Percentiles rank a stretch among this genome's conserved stretches.
Evolutionary conservation across 2,329 filamentous ascomycete species (phyloP).

Genomic region (Aspergillaceae sp.): DNA sequence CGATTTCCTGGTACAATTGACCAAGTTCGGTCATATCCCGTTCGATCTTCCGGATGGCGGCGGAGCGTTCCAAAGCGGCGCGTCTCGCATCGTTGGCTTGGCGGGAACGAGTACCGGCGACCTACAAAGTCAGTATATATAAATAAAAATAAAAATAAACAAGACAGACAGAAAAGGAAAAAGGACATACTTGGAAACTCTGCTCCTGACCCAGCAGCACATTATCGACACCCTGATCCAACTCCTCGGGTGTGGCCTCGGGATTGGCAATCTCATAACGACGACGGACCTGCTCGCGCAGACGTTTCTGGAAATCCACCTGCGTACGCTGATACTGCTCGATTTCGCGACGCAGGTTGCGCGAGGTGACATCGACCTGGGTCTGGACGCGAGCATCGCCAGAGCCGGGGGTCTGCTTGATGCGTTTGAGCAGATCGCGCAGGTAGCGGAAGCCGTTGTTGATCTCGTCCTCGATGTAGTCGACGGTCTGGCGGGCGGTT

Average conservation of each 20-base stretch:
- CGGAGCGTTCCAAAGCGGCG: constrained; percentile 72
- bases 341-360: constrained; percentile 71
- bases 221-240: constrained; percentile 68
- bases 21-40: constrained; percentile 78
- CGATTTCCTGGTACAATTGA: constrained; percentile 82
- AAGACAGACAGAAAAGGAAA: background rate
- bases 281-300: constrained; percentile 74
- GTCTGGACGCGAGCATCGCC: constrained; percentile 63
- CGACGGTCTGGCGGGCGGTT: constrained; percentile 60
- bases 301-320: constrained; percentile 67
- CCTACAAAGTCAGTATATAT: constrained; percentile 11
- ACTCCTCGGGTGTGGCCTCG: constrained; percentile 68
- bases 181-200: constrained; percentile 65
- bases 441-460: constrained; percentile 75
- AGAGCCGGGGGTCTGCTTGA: constrained; percentile 75
- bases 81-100: constrained; percentile 69
- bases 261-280: constrained; percentile 86
- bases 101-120: constrained; percentile 49
- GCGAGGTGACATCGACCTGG: constrained; percentile 74
- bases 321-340: constrained; percentile 74
- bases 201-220: constrained; percentile 56
- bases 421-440: constrained; percentile 65
- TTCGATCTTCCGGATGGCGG: constrained; percentile 86
- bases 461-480: constrained; percentile 65
- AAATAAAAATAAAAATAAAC: background rate